Conservation (phyloP, 257 asterid genomes). For the Fraxinus pennsylvanica region DNA sequence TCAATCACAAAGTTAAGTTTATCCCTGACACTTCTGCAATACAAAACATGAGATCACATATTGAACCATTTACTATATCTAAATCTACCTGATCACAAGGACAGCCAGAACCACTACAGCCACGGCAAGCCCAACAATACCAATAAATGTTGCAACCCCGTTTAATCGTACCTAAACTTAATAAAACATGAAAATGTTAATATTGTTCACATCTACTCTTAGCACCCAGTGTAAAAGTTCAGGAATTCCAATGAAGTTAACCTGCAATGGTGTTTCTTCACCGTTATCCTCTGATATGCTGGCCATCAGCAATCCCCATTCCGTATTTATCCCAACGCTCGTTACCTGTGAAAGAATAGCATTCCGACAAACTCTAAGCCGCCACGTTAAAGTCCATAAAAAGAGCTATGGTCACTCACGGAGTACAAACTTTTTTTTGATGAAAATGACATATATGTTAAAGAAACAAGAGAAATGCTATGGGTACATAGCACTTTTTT, state of each 20-base stretch:
- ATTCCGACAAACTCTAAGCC: conserved; percentile 13
- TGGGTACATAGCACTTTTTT: too few relatives aligned
- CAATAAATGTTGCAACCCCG: conserved; percentile 98
- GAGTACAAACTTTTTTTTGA: neutral
- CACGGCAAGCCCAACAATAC: conserved; percentile 81
- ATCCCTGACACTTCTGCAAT: neutral
- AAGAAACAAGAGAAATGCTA: too few relatives aligned
- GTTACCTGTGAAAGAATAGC: conserved; percentile 59
- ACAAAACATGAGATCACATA: conserved; percentile 16
- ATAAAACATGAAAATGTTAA: conserved; percentile 16
- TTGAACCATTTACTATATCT: neutral
- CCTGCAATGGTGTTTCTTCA: conserved; percentile 99
- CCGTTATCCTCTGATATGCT: conserved; percentile 97
- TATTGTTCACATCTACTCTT: conserved; percentile 21
- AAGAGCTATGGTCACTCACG: neutral
- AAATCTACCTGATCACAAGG: conserved; percentile 68
- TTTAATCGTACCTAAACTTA: conserved; percentile 74
- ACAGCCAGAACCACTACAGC: conserved; percentile 69
- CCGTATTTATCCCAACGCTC: conserved; percentile 87
- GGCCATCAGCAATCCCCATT: conserved; percentile 98
- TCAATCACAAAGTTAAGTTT: conserved; percentile 26
- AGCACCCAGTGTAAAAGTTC: neutral
- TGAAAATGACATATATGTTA: neutral
- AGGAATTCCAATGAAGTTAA: conserved; percentile 26
- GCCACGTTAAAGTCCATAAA: conserved; percentile 18